Evolutionary conservation across 257 asterid species (phyloP).

Genomic region (Gentiana dahurica): DNA sequence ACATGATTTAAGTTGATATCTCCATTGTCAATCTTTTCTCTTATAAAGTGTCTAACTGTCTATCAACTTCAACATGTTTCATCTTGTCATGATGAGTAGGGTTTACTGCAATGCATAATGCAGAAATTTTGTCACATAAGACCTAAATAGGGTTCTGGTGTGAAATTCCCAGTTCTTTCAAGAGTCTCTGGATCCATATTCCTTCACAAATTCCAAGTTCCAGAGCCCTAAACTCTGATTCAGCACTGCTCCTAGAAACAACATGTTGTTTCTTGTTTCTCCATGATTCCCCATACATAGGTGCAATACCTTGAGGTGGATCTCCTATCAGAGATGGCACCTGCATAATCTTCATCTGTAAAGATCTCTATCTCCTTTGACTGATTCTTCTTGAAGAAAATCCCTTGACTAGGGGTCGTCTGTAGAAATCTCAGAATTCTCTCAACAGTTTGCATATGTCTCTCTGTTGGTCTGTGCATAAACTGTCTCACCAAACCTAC

Average conservation of each 20-base stretch:
- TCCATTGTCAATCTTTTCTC: too few species aligned
- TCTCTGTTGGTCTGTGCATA: background rate
- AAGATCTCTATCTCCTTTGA: background rate
- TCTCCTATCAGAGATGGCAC: background rate
- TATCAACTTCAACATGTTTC: background rate
- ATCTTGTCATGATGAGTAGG: background rate
- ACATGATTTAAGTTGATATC: too few species aligned
- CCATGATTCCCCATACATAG: background rate
- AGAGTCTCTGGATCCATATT: background rate
- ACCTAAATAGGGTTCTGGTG: too few species aligned
- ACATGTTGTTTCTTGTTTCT: constrained; percentile 1
- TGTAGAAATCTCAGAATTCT: background rate
- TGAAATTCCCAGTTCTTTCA: too few species aligned
- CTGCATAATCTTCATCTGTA: background rate
- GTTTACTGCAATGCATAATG: background rate
- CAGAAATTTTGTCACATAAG: background rate
- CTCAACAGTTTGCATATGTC: background rate
- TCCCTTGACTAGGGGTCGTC: background rate
- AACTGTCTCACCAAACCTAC: background rate
- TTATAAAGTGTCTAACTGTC: too few species aligned
- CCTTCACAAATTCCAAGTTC: background rate
- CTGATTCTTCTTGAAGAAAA: background rate
- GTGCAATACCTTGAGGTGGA: background rate
- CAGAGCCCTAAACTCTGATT: background rate
- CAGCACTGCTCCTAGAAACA: background rate